Evolutionary conservation across 2,329 filamentous ascomycete species (phyloP).

Genomic region (Colletotrichum orchidophilum): DNA sequence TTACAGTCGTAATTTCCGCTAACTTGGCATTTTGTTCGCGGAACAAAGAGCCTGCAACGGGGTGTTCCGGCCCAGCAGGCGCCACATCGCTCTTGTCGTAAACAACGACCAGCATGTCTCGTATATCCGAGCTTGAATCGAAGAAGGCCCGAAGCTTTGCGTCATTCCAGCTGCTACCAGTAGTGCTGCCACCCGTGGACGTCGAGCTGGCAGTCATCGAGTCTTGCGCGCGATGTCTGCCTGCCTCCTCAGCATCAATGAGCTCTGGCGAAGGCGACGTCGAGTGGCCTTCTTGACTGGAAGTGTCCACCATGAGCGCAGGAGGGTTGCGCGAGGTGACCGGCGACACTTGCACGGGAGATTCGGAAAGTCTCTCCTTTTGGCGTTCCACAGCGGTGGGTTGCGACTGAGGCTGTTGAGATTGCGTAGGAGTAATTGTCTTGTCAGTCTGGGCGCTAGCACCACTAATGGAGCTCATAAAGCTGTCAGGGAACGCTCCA

Average conservation of each 20-base stretch:
- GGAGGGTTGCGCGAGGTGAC: conserved; percentile 65
- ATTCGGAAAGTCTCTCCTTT: conserved; percentile 68
- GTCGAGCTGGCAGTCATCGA: conserved; percentile 61
- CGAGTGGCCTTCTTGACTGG: conserved; percentile 73
- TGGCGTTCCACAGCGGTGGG: conserved; percentile 6
- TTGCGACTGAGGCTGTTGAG: conserved; percentile 11
- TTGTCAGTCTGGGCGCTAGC: conserved; percentile 45
- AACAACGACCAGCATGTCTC: conserved; percentile 89
- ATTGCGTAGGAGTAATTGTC: conserved; percentile 39
- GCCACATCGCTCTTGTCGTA: conserved; percentile 89
- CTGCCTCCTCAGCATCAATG: conserved; percentile 55
- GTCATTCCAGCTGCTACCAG: conserved; percentile 82
- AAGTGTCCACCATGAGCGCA: conserved; percentile 75
- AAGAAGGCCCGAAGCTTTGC: conserved; percentile 87
- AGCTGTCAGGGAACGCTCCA: conserved; percentile 54
- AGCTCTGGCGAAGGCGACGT: conserved; percentile 74
- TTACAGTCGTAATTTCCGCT: conserved; percentile 83
- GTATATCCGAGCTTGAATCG: conserved; percentile 87
- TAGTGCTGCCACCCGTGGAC: conserved; percentile 53
- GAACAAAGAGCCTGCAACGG: conserved; percentile 82
- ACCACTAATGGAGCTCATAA: conserved; percentile 43
- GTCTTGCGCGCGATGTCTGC: conserved; percentile 52
- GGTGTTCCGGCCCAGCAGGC: conserved; percentile 85
- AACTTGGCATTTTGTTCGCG: conserved; percentile 87
- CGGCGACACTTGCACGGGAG: conserved; percentile 73